A percentile compares a stretch with the other conserved stretches of the same genome.
These are phyloP conservation scores for Trichoderma cornu-damae DNA, from an alignment of 2,329 filamentous ascomycete genomes.

Conservation along the genomic window DNA sequence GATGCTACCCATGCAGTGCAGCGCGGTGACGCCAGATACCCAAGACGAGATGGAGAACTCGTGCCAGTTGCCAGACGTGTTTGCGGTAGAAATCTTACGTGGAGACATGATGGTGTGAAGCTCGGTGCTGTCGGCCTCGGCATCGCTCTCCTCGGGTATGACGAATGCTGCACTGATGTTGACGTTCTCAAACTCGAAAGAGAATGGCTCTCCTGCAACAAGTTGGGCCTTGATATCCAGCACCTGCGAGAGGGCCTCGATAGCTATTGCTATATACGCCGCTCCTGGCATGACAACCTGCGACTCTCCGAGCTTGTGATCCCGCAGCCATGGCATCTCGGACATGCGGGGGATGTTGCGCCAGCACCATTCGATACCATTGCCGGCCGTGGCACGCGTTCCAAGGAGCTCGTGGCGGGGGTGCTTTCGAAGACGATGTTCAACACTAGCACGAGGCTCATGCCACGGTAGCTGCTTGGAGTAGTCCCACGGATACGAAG, in stretches of 20 bases:
- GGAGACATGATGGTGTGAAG: neutral
- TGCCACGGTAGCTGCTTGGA: constrained; percentile 26
- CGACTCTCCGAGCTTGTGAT: constrained; percentile 50
- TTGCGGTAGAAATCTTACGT: constrained; percentile 10
- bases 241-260: constrained; percentile 35
- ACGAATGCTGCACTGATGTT: constrained; percentile 30
- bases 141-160: constrained; percentile 25
- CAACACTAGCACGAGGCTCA: constrained; percentile 27
- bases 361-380: constrained; percentile 36
- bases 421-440: constrained; percentile 35
- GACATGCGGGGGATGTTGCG: constrained; percentile 43
- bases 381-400: constrained; percentile 23
- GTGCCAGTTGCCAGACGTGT: neutral
- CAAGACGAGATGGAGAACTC: constrained; percentile 10
- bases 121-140: neutral
- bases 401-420: constrained; percentile 42
- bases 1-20: constrained; percentile 13
- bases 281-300: constrained; percentile 42
- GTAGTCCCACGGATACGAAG: constrained; percentile 33
- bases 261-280: constrained; percentile 40
- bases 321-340: constrained; percentile 50
- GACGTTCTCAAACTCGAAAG: constrained; percentile 28
- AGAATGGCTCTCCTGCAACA: neutral
- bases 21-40: neutral
- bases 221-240: constrained; percentile 17